Percentiles rank a stretch among this genome's conserved stretches.
Evolutionary conservation across 2,329 filamentous ascomycete genomes (phyloP).

Genomic region (Pseudodiploospora longispora): DNA sequence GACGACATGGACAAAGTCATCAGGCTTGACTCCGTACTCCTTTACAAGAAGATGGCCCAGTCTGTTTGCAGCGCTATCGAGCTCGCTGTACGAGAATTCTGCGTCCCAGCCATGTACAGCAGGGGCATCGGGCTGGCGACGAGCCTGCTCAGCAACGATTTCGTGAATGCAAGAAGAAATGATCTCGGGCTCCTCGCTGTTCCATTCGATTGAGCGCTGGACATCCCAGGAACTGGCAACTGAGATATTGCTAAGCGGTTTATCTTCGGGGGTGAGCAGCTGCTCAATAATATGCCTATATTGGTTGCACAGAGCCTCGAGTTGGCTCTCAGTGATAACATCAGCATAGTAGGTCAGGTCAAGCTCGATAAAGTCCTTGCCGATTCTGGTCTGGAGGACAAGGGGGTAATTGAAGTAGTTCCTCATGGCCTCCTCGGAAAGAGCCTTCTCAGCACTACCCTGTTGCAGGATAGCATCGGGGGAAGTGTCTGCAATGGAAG

Average conservation of each 20-base stretch:
- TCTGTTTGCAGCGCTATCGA: constrained; percentile 4
- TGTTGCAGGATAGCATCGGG: constrained; percentile 6
- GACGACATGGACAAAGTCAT: constrained; percentile 16
- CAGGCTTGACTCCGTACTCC: not conserved
- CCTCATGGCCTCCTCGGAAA: constrained; percentile 7
- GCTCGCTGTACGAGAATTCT: constrained; percentile 3
- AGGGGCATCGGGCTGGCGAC: not conserved
- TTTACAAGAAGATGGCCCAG: constrained; percentile 7
- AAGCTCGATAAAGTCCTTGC: constrained; percentile 6
- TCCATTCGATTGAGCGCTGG: constrained; percentile 1
- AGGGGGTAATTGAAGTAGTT: constrained; percentile 13
- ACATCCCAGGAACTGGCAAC: constrained; percentile 5
- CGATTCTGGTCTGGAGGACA: constrained; percentile 8
- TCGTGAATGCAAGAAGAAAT: constrained; percentile 8
- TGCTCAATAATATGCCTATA: constrained; percentile 9
- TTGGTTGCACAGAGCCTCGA: constrained; percentile 9
- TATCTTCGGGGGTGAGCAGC: constrained; percentile 5
- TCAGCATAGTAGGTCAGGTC: constrained; percentile 8
- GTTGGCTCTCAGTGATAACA: constrained; percentile 3
- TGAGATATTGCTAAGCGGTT: constrained; percentile 1
- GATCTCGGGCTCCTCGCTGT: constrained; percentile 2
- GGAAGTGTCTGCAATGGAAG: constrained; percentile 1
- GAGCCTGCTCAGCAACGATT: constrained; percentile 5
- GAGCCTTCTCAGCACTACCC: constrained; percentile 1
- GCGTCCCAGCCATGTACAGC: constrained; percentile 11